Evolutionary conservation across 768 basidiomycete species (phyloP), one percentile per base, ranked within the genome.

Genomic region (Russula brevipes): DNA sequence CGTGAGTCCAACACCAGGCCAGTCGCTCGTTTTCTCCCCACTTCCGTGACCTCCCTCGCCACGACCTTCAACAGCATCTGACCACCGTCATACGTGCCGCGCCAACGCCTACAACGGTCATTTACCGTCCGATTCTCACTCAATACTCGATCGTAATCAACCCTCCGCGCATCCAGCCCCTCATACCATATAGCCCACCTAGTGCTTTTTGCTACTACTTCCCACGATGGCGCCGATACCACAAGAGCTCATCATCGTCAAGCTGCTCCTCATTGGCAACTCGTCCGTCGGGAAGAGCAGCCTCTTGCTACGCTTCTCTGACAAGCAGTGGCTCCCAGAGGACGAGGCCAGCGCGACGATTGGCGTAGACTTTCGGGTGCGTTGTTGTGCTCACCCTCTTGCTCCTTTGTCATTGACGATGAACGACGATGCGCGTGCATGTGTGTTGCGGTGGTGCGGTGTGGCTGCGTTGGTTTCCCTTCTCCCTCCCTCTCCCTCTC

Each of bases 271-370:
- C 38, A 93, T 93, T 54, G 90, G 90, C 41, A 92, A 92, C 71
- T 88, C 89, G 10, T 91, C 89, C 4, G 96, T 98, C 16, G 96
- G 96, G 69, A 91, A 94, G 80, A 92, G 89, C 66, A 94, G 91
- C 69, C 78, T 98, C 14, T 74, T 98, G 4, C 78, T 98, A 9
- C 83, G 96, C n/a, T 98, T 98, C 78, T 94, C 94, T 2, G 95
- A 98, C 72, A 91, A 96, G 76, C 90, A 92, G 69, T 98, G 94
- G 88, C 77, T 98, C 19, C 87, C 91, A 7, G 89, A 92, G 72
- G 94, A 95, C 71, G 93, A 94, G 75, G 85, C 86, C 52, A 90
- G 85, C 66, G 88, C 90, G 35, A 92, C 89, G 31, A 91, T 90
- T 69, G 86, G 90, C 9, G 90, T 92, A 1, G 90, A 93, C 73